Evolutionary conservation across 108 stramenopile genomes (phyloP).

Genomic region (Fragilariopsis cylindrus): DNA sequence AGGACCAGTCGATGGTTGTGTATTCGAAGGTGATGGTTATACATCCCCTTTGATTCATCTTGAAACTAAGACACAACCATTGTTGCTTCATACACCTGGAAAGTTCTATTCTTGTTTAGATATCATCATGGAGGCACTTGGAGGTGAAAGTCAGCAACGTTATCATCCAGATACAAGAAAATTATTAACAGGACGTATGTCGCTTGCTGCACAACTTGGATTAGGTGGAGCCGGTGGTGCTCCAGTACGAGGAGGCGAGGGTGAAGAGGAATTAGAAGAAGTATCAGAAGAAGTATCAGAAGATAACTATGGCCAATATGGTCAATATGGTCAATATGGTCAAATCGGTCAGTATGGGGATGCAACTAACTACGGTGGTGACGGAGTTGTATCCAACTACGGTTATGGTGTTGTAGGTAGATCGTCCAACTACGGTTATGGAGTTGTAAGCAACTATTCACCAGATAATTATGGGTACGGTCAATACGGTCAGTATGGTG

Average conservation of each 20-base stretch:
- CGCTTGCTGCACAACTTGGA: conserved; percentile 12
- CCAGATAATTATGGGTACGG: no score
- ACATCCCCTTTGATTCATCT: conserved; percentile 7
- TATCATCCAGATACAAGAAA: conserved; percentile 8
- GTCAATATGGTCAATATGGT: neutral
- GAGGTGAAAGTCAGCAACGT: conserved; percentile 15
- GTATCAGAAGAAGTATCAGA: neutral
- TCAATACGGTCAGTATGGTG: no score
- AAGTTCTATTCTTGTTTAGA: conserved; percentile 32
- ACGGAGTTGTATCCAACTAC: no score
- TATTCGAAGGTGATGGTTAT: conserved; percentile 15
- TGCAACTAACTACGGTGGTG: neutral
- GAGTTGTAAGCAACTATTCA: no score
- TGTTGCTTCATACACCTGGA: conserved; percentile 27
- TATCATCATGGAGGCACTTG: conserved; percentile 19
- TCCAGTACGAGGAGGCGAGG: conserved; percentile 1
- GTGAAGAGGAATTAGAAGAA: neutral
- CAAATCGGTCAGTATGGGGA: neutral
- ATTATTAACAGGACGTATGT: neutral
- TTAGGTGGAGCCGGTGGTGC: conserved; percentile 7
- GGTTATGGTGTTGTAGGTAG: no score
- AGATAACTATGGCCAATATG: neutral
- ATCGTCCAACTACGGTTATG: no score
- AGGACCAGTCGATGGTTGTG: conserved; percentile 18
- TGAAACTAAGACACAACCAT: conserved; percentile 10